Evolutionary conservation across 139 green algal genomes (phyloP).

Genomic region (Marvania coccoides): DNA sequence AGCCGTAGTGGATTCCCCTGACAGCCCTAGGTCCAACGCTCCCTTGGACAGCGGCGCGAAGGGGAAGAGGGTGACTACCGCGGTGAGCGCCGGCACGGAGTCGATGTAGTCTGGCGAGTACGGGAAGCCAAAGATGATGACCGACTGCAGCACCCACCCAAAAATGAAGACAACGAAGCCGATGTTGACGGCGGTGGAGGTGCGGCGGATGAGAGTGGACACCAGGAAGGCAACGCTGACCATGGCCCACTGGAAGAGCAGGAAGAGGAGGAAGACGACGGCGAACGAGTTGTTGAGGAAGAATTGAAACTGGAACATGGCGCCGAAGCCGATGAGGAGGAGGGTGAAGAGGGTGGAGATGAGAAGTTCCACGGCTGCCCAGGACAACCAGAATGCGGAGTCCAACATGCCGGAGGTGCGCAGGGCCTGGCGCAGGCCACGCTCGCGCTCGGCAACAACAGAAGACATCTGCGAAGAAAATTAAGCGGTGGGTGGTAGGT

Average conservation of each 20-base stretch:
- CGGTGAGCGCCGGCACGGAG: constrained; percentile 22
- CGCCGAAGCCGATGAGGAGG: constrained; percentile 73
- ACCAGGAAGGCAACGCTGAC: constrained; percentile 60
- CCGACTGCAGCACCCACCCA: constrained; percentile 61
- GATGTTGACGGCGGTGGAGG: constrained; percentile 54
- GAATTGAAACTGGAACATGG: constrained; percentile 74
- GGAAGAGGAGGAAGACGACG: constrained; percentile 80
- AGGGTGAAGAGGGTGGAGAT: constrained; percentile 42
- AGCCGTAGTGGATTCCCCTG: constrained; percentile 22
- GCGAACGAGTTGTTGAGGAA: constrained; percentile 86
- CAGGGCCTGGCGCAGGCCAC: constrained; percentile 66
- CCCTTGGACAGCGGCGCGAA: constrained; percentile 77
- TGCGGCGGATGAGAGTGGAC: constrained; percentile 50
- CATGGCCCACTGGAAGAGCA: constrained; percentile 85
- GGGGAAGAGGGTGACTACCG: constrained; percentile 75
- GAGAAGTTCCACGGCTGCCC: constrained; percentile 49
- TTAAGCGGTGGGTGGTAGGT: not conserved
- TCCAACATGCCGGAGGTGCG: constrained; percentile 84
- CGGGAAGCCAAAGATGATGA: constrained; percentile 43
- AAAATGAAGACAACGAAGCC: constrained; percentile 91
- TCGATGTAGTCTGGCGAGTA: constrained; percentile 36
- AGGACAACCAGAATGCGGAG: constrained; percentile 80
- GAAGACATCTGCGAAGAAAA: constrained; percentile 53
- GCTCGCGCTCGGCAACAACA: constrained; percentile 66
- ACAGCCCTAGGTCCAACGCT: constrained; percentile 58